Evolutionary conservation across 495 filamentous ascomycete genomes (phyloP), one percentile per base, ranked within the genome.

Genomic region (Glutinoglossum americanum): DNA sequence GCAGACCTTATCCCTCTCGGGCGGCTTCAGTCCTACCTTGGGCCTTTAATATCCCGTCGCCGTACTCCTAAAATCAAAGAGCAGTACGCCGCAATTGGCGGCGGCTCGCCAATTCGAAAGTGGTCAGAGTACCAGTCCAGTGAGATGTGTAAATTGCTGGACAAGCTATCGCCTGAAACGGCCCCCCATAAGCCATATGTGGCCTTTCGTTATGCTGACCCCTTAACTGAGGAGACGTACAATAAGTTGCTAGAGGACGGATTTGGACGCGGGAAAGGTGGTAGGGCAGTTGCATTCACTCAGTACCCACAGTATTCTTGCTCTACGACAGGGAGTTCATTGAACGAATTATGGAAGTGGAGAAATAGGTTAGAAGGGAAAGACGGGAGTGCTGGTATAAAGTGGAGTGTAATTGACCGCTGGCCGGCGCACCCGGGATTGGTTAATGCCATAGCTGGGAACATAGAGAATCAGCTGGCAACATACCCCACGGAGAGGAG

Each of bases 291-390:
- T 7, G 93, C 93, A 1, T 99, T 97, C 68, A 94, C 92, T 3
- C 93, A 99, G 67, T 99, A 99, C 63, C 93, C 93, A 23, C 93
- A 99, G 66, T 99, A 99, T 67, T 92, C 85, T n/a, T 99, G 93
- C 70, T 94, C 87, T 26, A 99, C 93, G 7, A 99, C 93, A 0
- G 93, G 93, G 37, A 94, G 87, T 69, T 92, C 85, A 51, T 68
- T 99, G 56, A 99, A 97, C 64, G 93, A 99, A 71, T 67, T 99
- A 45, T 99, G 93, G 93, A 94, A 89, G 69, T 93, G 89, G 85
- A 75, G 88, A 58, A 84, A 84, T 62, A 79, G 89, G 60, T 69
- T 96, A 59, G 93, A 99, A 72, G 84, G 84, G 7, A 86, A 85
- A 69, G 72, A 74, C 39, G 60, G 70, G 0, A 67, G 72, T 8